A percentile compares a stretch with the other conserved stretches of the same genome.
phyloP scores from a whole-genome alignment of 1,284 basidiomycete species.

The Pseudozyma hubeiensis region DNA sequence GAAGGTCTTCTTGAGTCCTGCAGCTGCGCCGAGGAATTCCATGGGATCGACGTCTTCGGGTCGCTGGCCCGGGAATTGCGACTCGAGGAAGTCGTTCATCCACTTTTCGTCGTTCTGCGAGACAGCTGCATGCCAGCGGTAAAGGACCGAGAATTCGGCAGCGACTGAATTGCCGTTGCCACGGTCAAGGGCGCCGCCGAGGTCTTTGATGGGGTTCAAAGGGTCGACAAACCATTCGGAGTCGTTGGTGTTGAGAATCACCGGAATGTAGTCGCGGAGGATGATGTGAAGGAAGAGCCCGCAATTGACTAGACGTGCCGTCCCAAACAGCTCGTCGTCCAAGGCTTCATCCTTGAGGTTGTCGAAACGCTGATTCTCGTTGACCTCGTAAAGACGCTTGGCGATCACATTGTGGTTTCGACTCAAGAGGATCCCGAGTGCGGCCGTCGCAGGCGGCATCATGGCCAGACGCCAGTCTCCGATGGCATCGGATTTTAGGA shows the following conservation, averaged over 20 bases:
- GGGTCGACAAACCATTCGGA: conserved; percentile 57
- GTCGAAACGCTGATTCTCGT: conserved; percentile 50
- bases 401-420: conserved; percentile 81
- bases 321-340: conserved; percentile 57
- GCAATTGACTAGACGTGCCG: conserved; percentile 48
- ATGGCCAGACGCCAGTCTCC: conserved; percentile 70
- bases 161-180: conserved; percentile 57
- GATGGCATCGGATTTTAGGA: conserved; percentile 48
- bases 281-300: conserved; percentile 51
- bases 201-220: conserved; percentile 46
- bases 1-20: conserved; percentile 29
- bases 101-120: conserved; percentile 56
- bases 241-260: conserved; percentile 59
- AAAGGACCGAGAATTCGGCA: conserved; percentile 54
- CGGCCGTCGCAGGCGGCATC: conserved; percentile 80
- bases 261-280: conserved; percentile 59
- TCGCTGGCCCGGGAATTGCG: conserved; percentile 34
- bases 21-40: conserved; percentile 75
- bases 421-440: conserved; percentile 77
- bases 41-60: conserved; percentile 72
- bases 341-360: conserved; percentile 37
- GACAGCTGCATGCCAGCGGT: conserved; percentile 60
- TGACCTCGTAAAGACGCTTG: conserved; percentile 74
- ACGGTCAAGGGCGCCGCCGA: conserved; percentile 47
- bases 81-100: conserved; percentile 52